Percentiles rank a stretch among this genome's conserved stretches.
Conservation (phyloP, 805 yeast genomes). For the Ogataea dorogensis region DNA sequence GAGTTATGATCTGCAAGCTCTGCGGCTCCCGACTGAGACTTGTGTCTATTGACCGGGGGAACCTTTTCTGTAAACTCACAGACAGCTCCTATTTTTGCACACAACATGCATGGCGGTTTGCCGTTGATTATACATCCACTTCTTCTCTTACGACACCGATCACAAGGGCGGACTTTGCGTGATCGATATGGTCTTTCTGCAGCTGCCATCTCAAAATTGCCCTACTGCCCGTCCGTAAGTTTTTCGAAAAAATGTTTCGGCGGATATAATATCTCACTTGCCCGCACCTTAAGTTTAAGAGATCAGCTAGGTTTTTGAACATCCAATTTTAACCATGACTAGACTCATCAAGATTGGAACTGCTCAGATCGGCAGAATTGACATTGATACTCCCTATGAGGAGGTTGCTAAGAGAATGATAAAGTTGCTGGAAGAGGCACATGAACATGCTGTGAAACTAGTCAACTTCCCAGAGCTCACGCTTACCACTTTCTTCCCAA, state of each 20-base stretch:
- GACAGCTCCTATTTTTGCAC: conserved; percentile 8
- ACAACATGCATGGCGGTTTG: conserved; percentile 13
- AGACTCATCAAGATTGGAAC: conserved; percentile 30
- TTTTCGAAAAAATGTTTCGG: background rate
- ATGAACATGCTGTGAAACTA: conserved; percentile 29
- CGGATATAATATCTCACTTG: background rate
- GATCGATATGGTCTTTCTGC: conserved; percentile 18
- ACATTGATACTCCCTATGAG: conserved; percentile 29
- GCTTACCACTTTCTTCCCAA: conserved; percentile 38
- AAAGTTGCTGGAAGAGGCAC: conserved; percentile 27
- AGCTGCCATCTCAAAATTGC: conserved; percentile 1
- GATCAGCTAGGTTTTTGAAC: no score
- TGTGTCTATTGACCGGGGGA: conserved; percentile 17
- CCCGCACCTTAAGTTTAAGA: conserved; percentile 1
- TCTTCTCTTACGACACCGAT: conserved; percentile 17
- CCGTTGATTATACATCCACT: conserved; percentile 16
- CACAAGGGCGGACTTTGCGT: conserved; percentile 18
- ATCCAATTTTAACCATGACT: no score
- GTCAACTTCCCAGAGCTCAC: conserved; percentile 38
- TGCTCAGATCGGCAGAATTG: conserved; percentile 35
- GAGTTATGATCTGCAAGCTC: no score
- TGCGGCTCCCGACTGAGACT: background rate
- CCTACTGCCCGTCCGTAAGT: conserved; percentile 4
- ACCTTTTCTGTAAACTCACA: conserved; percentile 20
- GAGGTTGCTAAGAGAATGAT: conserved; percentile 30